Conservation (phyloP, 306 rosid genomes). For the Casuarina cunninghamiana region DNA sequence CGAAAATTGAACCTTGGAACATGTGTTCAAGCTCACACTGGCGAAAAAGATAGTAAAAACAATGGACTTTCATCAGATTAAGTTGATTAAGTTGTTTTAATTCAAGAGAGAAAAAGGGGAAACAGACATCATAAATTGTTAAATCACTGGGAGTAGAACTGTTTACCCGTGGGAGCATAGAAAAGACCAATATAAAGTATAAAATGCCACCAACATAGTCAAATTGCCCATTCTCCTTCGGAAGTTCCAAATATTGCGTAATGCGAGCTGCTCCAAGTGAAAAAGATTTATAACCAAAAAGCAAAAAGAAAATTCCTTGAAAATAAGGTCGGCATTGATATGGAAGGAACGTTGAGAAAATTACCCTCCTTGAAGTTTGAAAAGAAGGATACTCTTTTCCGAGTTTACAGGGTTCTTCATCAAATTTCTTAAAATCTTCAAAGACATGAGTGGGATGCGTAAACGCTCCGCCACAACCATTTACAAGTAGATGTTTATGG, state of each 20-base stretch:
- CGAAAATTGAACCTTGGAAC: constrained; percentile 73
- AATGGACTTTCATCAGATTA: background rate
- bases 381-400: constrained; percentile 82
- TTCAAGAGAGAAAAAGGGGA: constrained; percentile 1
- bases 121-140: constrained; percentile 7
- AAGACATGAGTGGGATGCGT: constrained; percentile 96
- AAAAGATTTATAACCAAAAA: background rate
- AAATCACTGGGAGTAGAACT: no score
- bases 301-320: no score
- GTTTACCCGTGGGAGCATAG: constrained; percentile 89
- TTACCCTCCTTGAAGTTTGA: constrained; percentile 81
- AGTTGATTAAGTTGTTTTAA: no score
- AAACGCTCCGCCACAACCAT: constrained; percentile 99
- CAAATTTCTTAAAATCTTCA: constrained; percentile 47
- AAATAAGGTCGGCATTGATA: no score
- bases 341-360: constrained; percentile 24
- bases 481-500: constrained; percentile 66
- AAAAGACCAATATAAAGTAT: constrained; percentile 77
- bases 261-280: constrained; percentile 64
- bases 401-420: constrained; percentile 64
- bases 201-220: constrained; percentile 96
- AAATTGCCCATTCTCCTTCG: constrained; percentile 98
- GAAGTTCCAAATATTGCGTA: constrained; percentile 84
- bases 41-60: constrained; percentile 28
- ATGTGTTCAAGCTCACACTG: constrained; percentile 90